phyloP scores from a whole-genome alignment of 1,284 basidiomycete species.

The Ustilago esculenta region DNA sequence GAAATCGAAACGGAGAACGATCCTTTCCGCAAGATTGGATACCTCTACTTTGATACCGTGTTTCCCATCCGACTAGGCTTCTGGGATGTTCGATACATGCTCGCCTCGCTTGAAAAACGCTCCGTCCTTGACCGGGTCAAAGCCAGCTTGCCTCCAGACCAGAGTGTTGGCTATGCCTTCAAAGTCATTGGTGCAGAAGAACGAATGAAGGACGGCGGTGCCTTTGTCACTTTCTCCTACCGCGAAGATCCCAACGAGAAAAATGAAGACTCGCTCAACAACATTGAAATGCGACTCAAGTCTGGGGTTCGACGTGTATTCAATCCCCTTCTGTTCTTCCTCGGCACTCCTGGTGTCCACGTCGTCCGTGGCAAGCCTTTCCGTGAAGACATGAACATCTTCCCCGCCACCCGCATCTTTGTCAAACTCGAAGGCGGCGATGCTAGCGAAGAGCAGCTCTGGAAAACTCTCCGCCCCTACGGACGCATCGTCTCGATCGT shows the following conservation, averaged over 20 bases:
- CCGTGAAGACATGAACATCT: conserved; percentile 60
- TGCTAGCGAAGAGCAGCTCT: conserved; percentile 55
- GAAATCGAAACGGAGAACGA: conserved; percentile 44
- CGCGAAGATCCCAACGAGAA: conserved; percentile 40
- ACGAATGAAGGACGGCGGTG: conserved; percentile 57
- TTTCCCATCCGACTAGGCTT: conserved; percentile 59
- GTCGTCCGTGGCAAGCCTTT: conserved; percentile 60
- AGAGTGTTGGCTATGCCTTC: conserved; percentile 57
- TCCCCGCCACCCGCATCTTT: conserved; percentile 48
- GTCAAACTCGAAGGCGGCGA: conserved; percentile 57
- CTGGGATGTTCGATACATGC: conserved; percentile 52
- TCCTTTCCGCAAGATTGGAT: conserved; percentile 48
- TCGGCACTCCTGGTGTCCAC: conserved; percentile 52
- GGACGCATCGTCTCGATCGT: conserved; percentile 80
- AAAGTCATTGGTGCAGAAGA: conserved; percentile 56
- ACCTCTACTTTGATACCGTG: conserved; percentile 60
- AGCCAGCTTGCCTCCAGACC: conserved; percentile 42
- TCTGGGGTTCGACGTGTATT: conserved; percentile 40
- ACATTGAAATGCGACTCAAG: conserved; percentile 52
- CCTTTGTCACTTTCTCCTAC: conserved; percentile 53
- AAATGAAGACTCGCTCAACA: conserved; percentile 41
- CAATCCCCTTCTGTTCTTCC: conserved; percentile 45
- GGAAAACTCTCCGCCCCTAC: conserved; percentile 74
- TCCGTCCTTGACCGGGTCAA: conserved; percentile 47
- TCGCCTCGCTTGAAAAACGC: conserved; percentile 43